These are phyloP conservation scores for Fusarium graminum DNA, from an alignment of 2,329 filamentous ascomycete genomes.

Conservation along the genomic window DNA sequence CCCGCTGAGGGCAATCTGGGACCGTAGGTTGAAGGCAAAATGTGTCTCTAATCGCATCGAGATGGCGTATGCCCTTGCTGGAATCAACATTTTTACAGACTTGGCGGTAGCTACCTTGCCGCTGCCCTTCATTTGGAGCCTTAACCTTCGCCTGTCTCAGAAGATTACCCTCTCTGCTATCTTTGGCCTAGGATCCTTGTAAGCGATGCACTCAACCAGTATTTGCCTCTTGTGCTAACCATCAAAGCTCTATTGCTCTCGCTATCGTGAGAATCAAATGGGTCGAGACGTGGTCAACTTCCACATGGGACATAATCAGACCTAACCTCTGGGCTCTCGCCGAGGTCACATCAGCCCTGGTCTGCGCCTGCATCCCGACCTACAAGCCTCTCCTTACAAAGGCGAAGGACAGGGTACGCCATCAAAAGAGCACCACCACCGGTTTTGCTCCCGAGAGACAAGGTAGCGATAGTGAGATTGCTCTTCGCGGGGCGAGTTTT, in stretches of 20 bases:
- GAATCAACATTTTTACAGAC: constrained; percentile 36
- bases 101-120: constrained; percentile 29
- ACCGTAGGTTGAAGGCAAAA: neutral
- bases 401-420: neutral
- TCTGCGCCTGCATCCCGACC: constrained; percentile 37
- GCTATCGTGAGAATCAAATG: constrained; percentile 34
- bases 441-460: neutral
- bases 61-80: constrained; percentile 6
- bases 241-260: constrained; percentile 16
- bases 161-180: constrained; percentile 24
- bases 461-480: constrained; percentile 4
- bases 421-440: neutral
- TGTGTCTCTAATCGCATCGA: constrained; percentile 7
- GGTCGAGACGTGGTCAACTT: neutral
- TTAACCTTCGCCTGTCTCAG: constrained; percentile 25
- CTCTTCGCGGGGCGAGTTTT: neutral
- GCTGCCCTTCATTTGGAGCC: constrained; percentile 27
- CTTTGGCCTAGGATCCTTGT: constrained; percentile 37
- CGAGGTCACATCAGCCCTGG: constrained; percentile 29
- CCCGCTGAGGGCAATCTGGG: constrained; percentile 25
- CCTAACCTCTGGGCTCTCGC: constrained; percentile 34
- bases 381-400: constrained; percentile 22
- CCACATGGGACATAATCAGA: constrained; percentile 30
- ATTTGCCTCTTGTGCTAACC: rapidly evolving
- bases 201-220: neutral